A percentile compares a stretch with the other conserved stretches of the same genome.
These are phyloP conservation scores for Nadsonia fulvescens DNA, from an alignment of 805 yeast species.

Conservation along the genomic window DNA sequence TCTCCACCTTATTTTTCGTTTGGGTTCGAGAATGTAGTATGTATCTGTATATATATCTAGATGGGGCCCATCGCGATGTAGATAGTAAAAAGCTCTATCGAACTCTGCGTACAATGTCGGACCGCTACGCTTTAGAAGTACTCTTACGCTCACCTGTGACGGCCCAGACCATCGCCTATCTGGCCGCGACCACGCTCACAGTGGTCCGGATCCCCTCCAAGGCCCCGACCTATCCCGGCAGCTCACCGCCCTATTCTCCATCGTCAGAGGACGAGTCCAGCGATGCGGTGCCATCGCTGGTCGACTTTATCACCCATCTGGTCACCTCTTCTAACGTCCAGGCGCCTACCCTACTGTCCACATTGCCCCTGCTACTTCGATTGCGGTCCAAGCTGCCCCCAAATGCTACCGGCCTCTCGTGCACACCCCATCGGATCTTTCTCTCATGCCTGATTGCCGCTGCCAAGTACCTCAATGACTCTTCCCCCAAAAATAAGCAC, in stretches of 20 bases:
- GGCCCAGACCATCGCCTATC: slow-evolving; percentile 23
- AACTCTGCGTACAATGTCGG: slow-evolving; percentile 12
- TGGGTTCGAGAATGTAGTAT: no score
- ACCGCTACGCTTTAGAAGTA: slow-evolving; percentile 21
- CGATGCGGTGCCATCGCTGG: slow-evolving; percentile 14
- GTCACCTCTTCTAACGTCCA: slow-evolving; percentile 78
- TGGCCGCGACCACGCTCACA: slow-evolving; percentile 23
- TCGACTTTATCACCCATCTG: slow-evolving; percentile 47
- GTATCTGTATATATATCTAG: no score
- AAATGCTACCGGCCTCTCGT: slow-evolving; percentile 72
- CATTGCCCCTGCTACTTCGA: slow-evolving; percentile 66
- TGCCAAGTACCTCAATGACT: slow-evolving; percentile 86
- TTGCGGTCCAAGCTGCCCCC: slow-evolving; percentile 65
- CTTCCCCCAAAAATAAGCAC: slow-evolving; percentile 87
- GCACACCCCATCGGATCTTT: slow-evolving; percentile 86
- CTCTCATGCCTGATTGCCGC: slow-evolving; percentile 75
- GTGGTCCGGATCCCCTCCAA: slow-evolving; percentile 21
- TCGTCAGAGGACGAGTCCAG: slow-evolving; percentile 2
- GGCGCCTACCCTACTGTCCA: slow-evolving; percentile 87
- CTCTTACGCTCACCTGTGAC: slow-evolving; percentile 25
- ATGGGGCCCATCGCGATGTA: no score
- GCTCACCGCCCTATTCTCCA: slow-evolving; percentile 9
- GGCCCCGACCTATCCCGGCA: slow-evolving; percentile 7
- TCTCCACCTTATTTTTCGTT: no score
- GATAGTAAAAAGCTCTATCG: no score